Evolutionary conservation across 768 basidiomycete genomes (phyloP).

Genomic region (Trametes cinnabarina): DNA sequence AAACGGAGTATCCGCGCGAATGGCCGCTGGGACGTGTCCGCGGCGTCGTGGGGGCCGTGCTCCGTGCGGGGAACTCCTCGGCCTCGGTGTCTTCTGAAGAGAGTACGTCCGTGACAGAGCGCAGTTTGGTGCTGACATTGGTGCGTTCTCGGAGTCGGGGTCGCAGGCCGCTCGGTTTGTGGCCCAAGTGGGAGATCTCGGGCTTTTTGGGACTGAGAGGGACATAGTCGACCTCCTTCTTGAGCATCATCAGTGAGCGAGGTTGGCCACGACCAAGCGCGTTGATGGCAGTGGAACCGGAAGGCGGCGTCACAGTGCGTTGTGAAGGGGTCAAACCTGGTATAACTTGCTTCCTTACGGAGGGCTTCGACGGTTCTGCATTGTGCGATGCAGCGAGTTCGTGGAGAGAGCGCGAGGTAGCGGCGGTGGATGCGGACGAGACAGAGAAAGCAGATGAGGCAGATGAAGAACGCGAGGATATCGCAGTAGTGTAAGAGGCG

Average conservation of each 20-base stretch:
- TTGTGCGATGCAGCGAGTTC: constrained; percentile 20
- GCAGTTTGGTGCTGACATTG: constrained; percentile 9
- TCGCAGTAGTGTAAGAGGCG: constrained; percentile 3
- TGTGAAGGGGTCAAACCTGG: constrained; percentile 15
- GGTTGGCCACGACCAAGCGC: constrained; percentile 33
- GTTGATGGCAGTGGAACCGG: constrained; percentile 6
- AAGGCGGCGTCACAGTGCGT: constrained; percentile 22
- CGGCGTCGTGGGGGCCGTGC: not conserved
- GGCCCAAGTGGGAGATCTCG: constrained; percentile 32
- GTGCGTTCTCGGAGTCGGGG: constrained; percentile 10
- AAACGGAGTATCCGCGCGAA: constrained; percentile 10
- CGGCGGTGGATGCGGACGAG: constrained; percentile 16
- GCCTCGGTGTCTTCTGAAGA: constrained; percentile 15
- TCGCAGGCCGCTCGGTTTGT: constrained; percentile 27
- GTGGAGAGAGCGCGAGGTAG: constrained; percentile 17
- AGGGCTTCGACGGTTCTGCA: not conserved
- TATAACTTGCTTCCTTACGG: constrained; percentile 22
- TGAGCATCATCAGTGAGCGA: constrained; percentile 61
- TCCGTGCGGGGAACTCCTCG: not conserved
- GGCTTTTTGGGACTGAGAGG: constrained; percentile 70
- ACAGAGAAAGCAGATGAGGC: constrained; percentile 20
- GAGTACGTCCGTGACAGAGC: not conserved
- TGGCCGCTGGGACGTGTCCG: constrained; percentile 3
- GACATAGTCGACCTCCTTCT: constrained; percentile 68
- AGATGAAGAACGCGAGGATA: constrained; percentile 14